Percentiles rank a stretch among this genome's conserved stretches.
Evolutionary conservation across 208 protist species (phyloP).

Genomic region (Trypanosoma platydactyli): DNA sequence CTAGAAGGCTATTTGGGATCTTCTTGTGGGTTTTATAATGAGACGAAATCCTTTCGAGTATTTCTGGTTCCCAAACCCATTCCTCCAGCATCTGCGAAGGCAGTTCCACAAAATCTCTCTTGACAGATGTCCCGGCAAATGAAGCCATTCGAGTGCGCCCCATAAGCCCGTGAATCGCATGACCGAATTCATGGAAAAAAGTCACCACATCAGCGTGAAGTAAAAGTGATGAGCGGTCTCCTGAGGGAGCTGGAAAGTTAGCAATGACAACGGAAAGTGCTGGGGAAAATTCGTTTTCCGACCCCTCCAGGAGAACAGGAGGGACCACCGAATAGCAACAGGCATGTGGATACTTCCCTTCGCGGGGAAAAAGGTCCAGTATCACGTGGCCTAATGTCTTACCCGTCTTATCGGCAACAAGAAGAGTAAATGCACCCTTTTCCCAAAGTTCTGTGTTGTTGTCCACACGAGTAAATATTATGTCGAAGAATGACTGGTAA

Average conservation of each 20-base stretch:
- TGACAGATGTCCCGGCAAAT: constrained; percentile 75
- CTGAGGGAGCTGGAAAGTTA: constrained; percentile 73
- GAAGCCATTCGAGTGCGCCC: constrained; percentile 72
- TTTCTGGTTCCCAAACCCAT: constrained; percentile 86
- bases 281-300: constrained; percentile 68
- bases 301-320: constrained; percentile 46
- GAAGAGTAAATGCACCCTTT: constrained; percentile 60
- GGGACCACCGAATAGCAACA: constrained; percentile 83
- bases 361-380: constrained; percentile 82
- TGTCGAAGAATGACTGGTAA: constrained; percentile 81
- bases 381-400: constrained; percentile 77
- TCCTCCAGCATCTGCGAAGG: constrained; percentile 91
- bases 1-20: constrained; percentile 63
- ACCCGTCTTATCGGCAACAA: constrained; percentile 60
- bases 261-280: constrained; percentile 75
- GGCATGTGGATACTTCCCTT: constrained; percentile 85
- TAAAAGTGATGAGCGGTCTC: constrained; percentile 73
- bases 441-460: constrained; percentile 79
- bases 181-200: constrained; percentile 92
- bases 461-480: constrained; percentile 69
- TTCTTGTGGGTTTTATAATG: constrained; percentile 84
- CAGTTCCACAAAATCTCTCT: constrained; percentile 89
- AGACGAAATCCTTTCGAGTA: constrained; percentile 72
- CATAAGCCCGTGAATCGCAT: constrained; percentile 84
- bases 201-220: constrained; percentile 80